Evolutionary conservation across 768 basidiomycete genomes (phyloP), one percentile per base, ranked within the genome.

Genomic region (Boletus subcaerulescens): DNA sequence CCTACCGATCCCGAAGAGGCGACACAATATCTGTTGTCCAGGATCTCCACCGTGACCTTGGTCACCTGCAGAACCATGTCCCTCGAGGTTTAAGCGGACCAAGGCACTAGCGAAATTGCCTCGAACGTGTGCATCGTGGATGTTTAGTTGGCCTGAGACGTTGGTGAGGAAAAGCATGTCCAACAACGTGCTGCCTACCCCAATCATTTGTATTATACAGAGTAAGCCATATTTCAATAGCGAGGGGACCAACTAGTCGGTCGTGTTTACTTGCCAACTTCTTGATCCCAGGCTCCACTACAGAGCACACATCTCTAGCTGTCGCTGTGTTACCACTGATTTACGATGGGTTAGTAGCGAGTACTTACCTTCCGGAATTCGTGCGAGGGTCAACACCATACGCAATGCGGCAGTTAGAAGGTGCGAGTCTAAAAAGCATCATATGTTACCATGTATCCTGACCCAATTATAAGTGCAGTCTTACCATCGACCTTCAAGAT

Each of bases 1-100:
- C 44, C 62, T 42, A 67, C 65, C 52, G 1, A 58, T 39, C 13
- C 65, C 63, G 29, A 67, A 64, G 26, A 66, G 52, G 2, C n/a
- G 14, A 38, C 50, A 36, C 20, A 66, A 41, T 14, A 46, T 32
- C 10, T 15, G 40, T 38, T 51, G 48, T 12, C 50, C 55, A 20
- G 39, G 36, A 49, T 55, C 45, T 5, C 5, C 13, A 17, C 11
- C 9, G 9, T 5, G 1, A 13, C 9, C 10, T 18, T 43, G 15
- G 32, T 5, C 18, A 15, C 46, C 32, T 1, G 39, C 11, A 20
- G 55, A 31, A 35, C 42, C 20, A 5, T 11, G 36, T 18, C 36
- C 17, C 0, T 45, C 22, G 18, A 45, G 17, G n/a, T 29, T 57
- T 38, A 54, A 35, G 36, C 42, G 56, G 18, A 45, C 55, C 35